Percentiles rank a stretch among this genome's conserved stretches.
phyloP scores from a whole-genome alignment of 495 filamentous ascomycete species.

The Podospora appendiculata region DNA sequence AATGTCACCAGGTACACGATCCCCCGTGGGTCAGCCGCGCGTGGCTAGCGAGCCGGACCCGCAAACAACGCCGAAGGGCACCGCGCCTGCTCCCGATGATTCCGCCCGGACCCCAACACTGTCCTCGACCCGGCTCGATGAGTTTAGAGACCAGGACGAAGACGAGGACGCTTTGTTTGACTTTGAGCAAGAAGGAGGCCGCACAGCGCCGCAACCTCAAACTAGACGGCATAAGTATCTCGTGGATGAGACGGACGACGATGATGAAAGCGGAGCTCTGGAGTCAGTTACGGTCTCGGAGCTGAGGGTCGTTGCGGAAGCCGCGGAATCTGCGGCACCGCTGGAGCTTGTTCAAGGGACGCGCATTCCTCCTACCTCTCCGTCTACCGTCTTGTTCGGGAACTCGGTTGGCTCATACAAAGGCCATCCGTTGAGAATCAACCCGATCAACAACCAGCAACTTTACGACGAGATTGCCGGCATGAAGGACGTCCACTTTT shows the following conservation, averaged over 20 bases:
- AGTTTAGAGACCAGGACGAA: not conserved
- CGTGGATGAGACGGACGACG: conserved; percentile 10
- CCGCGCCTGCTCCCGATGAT: not conserved
- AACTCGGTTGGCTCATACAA: conserved; percentile 37
- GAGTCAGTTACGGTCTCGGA: too few relatives aligned
- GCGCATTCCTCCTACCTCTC: conserved; percentile 11
- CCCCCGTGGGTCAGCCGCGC: conserved; percentile 6
- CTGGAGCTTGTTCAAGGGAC: too few relatives aligned
- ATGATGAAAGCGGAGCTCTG: conserved; percentile 5
- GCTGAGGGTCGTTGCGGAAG: too few relatives aligned
- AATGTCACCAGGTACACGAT: conserved; percentile 5
- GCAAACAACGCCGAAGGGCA: not conserved
- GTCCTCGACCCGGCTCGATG: not conserved
- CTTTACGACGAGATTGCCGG: conserved; percentile 35
- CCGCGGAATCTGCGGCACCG: too few relatives aligned
- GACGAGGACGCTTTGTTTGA: conserved; percentile 19
- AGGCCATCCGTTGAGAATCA: conserved; percentile 22
- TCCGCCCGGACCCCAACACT: not conserved
- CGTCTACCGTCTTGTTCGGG: conserved; percentile 18
- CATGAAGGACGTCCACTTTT: conserved; percentile 37
- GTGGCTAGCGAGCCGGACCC: conserved; percentile 3
- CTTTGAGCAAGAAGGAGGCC: conserved; percentile 16
- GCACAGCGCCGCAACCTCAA: not conserved
- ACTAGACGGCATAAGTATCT: conserved; percentile 12
- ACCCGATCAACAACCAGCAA: conserved; percentile 30